A percentile compares a stretch with the other conserved stretches of the same genome.
These are phyloP conservation scores for Phymatotrichopsis omnivora DNA, from an alignment of 2,329 filamentous ascomycete species.

Conservation along the genomic window DNA sequence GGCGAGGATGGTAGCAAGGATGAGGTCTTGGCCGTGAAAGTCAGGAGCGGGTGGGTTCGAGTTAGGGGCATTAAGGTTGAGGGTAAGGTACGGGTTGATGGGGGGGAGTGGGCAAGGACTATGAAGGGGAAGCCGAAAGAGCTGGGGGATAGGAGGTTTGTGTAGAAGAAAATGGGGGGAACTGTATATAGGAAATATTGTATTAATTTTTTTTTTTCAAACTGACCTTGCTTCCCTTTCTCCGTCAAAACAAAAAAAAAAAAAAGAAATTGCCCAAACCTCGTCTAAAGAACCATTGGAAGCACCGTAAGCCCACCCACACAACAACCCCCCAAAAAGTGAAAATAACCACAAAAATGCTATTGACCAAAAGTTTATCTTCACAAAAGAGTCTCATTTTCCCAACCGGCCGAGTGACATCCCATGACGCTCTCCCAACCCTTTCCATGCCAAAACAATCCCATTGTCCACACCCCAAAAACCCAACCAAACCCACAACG, in stretches of 20 bases:
- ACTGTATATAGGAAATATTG: neutral
- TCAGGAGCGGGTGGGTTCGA: slow-evolving; percentile 26
- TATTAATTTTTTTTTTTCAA: neutral
- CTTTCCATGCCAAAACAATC: no score
- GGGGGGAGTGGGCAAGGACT: slow-evolving; percentile 26
- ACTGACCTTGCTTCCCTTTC: no score
- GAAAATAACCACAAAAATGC: no score
- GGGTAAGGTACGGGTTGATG: slow-evolving; percentile 24
- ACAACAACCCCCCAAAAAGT: no score
- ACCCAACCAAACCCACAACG: no score
- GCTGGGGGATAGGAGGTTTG: slow-evolving; percentile 1
- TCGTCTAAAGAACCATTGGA: no score
- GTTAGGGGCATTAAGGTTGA: slow-evolving; percentile 25
- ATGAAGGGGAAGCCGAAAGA: slow-evolving; percentile 7
- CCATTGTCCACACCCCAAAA: no score
- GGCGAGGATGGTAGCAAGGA: slow-evolving; percentile 1
- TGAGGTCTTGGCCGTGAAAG: slow-evolving; percentile 23
- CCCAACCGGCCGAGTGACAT: neutral
- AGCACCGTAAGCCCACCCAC: no score
- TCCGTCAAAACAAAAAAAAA: no score
- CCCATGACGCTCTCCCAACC: no score
- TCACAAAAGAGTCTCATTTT: neutral
- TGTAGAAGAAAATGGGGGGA: slow-evolving; percentile 3
- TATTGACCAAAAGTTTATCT: no score
- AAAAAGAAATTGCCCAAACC: no score